Conservation (phyloP, 1,139 yeast genomes). For the Hemisphaericaspora subhashii region DNA sequence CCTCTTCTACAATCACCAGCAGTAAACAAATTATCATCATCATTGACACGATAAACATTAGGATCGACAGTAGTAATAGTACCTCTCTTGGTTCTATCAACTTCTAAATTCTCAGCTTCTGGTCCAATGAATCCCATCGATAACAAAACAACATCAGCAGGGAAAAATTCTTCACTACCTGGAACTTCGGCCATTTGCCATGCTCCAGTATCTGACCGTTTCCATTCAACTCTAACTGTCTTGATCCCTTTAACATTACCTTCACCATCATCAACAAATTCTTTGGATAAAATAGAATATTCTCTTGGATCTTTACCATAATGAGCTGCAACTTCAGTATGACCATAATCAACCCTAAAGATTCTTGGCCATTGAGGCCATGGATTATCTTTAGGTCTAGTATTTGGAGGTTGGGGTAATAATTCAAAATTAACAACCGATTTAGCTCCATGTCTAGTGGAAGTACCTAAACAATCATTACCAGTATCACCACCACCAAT, state of each 20-base stretch:
- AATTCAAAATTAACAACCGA: conserved; percentile 95
- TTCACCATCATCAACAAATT: conserved; percentile 90
- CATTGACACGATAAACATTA: conserved; percentile 68
- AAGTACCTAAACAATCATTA: conserved; percentile 97
- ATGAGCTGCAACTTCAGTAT: conserved; percentile 89
- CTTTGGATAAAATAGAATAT: conserved; percentile 91
- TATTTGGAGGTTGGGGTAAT: conserved; percentile 85
- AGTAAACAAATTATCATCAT: conserved; percentile 71
- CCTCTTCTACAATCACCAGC: conserved; percentile 99
- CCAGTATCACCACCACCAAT: conserved; percentile 99
- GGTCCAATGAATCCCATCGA: conserved; percentile 99
- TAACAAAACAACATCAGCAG: conserved; percentile 89
- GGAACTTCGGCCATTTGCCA: conserved; percentile 99
- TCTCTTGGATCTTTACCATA: conserved; percentile 98
- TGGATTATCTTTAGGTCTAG: conserved; percentile 92
- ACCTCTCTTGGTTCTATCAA: conserved; percentile 81
- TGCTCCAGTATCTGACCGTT: conserved; percentile 90
- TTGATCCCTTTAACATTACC: conserved; percentile 93
- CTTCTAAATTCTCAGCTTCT: conserved; percentile 75
- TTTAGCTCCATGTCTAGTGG: conserved; percentile 96
- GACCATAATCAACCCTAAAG: conserved; percentile 97
- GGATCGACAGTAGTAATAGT: conserved; percentile 72
- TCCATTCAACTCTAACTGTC: conserved; percentile 98
- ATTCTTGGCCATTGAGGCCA: conserved; percentile 99
- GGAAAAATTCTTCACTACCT: conserved; percentile 89